A percentile compares a stretch with the other conserved stretches of the same genome.
Conservation (phyloP, 139 green algal species). For the Ulvella scutata region DNA sequence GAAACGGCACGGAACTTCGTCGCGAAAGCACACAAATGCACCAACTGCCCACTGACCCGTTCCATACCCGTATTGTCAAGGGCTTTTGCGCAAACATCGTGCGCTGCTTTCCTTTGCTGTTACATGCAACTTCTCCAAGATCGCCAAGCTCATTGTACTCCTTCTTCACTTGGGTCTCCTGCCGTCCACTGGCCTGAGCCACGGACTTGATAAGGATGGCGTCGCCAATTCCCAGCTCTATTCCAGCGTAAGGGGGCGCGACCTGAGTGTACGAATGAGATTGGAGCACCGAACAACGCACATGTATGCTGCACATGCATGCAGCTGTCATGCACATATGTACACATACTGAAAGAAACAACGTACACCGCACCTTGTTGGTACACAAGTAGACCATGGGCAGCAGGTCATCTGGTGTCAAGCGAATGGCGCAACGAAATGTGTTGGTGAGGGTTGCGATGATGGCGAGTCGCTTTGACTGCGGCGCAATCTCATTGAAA, state of each 20-base stretch:
- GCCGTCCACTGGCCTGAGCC: conserved; percentile 62
- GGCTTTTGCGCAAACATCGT: conserved; percentile 30
- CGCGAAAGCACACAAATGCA: no score
- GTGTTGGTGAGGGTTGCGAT: conserved; percentile 44
- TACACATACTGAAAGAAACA: background rate
- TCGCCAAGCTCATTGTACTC: conserved; percentile 72
- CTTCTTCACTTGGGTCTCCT: conserved; percentile 65
- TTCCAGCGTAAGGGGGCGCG: conserved; percentile 67
- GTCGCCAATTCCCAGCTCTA: conserved; percentile 94
- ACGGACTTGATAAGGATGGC: conserved; percentile 80
- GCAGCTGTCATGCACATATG: background rate
- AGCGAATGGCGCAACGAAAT: conserved; percentile 66
- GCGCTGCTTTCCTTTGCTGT: conserved; percentile 15
- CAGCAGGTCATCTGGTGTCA: conserved; percentile 66
- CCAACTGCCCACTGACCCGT: no score
- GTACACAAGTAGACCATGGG: conserved; percentile 79
- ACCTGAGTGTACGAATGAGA: no score
- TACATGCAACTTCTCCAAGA: conserved; percentile 67
- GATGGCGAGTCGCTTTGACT: conserved; percentile 53
- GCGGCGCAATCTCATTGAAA: conserved; percentile 45
- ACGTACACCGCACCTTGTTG: conserved; percentile 45
- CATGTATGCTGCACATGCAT: background rate
- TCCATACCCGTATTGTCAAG: conserved; percentile 24
- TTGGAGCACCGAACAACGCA: no score
- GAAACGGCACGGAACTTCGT: no score